A percentile compares a stretch with the other conserved stretches of the same genome.
Evolutionary conservation across 371 early-diverging fungal genomes (phyloP).

Genomic region (Lichtheimia ramosa): DNA sequence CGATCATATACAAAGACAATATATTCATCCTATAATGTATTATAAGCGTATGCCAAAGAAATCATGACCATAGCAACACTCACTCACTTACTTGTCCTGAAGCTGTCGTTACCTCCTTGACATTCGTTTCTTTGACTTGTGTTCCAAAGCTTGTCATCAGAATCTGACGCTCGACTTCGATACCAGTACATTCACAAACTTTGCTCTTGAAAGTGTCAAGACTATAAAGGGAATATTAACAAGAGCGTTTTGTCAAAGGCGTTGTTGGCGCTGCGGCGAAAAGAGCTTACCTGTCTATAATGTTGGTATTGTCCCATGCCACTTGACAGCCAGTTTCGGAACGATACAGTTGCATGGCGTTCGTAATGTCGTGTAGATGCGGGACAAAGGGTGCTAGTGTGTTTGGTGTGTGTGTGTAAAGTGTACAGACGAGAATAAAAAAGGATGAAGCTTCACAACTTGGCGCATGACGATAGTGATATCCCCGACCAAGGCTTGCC

Average conservation of each 20-base stretch:
- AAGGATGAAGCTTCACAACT: no score
- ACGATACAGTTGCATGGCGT: conserved; percentile 58
- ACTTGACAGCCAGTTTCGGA: conserved; percentile 65
- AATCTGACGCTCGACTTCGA: conserved; percentile 54
- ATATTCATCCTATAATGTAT: conserved; percentile 35
- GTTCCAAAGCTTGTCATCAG: conserved; percentile 63
- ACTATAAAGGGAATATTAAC: conserved; percentile 20
- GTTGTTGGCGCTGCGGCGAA: conserved; percentile 1
- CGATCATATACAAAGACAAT: conserved; percentile 47
- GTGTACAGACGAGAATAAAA: no score
- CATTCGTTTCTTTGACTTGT: conserved; percentile 53
- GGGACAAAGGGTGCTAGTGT: no score
- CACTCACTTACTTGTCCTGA: conserved; percentile 49
- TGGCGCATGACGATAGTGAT: no score
- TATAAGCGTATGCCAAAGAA: neutral
- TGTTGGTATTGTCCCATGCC: conserved; percentile 18
- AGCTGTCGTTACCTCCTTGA: conserved; percentile 47
- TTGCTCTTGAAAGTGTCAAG: conserved; percentile 49
- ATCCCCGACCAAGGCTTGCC: no score
- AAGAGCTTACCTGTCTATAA: conserved; percentile 25
- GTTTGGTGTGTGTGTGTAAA: no score
- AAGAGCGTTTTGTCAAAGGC: neutral
- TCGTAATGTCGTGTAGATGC: no score
- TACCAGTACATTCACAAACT: conserved; percentile 48
- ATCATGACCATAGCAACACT: conserved; percentile 1